Evolutionary conservation across 306 rosid genomes (phyloP), one percentile per base, ranked within the genome.

Genomic region (Inga oerstediana): DNA sequence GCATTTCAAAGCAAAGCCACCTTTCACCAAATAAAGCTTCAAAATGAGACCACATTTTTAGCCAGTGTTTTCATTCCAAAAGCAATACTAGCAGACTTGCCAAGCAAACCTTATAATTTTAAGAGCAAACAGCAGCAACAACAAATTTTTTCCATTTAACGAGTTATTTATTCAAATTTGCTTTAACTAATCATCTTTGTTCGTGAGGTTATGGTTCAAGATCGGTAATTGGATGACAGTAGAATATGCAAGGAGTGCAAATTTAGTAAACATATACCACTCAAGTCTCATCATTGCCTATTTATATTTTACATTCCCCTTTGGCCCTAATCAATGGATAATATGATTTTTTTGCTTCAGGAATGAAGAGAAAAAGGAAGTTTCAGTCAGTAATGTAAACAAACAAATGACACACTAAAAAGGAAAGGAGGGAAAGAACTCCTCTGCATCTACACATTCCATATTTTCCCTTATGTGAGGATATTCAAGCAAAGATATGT

Each of bases 401-500:
- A 76, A 39, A 37, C 16, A 27, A 59, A 76, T 30, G 16, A 64
- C 37, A 64, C 59, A 75, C 30, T 10, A 71, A 15, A 41, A 51
- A 68, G 59, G 56, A 74, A 20, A 49, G 27, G 32, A 30, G 24
- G 59, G 59, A 79, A 35, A 72, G 49, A 70, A 39, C 67, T 51
- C 54, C 78, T 14, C 3, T 61, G 62, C 17, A 24, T 46, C 75
- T 35, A 34, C 14, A 70, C 49, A 69, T 59, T 80, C 49, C 46
- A 14, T 16, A 15, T 17, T 35, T 67, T 35, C 3, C 4, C 22
- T 16, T 67, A 64, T 64, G 41, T 12, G 10, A 67, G 13, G 14
- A 67, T 35, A 66, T 35, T 75, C 43, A 73, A 79, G 68, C 27
- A 61, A 78, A 79, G 65, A 48, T 80, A 83, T 71, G 45, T 64